phyloP scores from a whole-genome alignment of 2,329 filamentous ascomycete genomes.

The Capronia coronata region DNA sequence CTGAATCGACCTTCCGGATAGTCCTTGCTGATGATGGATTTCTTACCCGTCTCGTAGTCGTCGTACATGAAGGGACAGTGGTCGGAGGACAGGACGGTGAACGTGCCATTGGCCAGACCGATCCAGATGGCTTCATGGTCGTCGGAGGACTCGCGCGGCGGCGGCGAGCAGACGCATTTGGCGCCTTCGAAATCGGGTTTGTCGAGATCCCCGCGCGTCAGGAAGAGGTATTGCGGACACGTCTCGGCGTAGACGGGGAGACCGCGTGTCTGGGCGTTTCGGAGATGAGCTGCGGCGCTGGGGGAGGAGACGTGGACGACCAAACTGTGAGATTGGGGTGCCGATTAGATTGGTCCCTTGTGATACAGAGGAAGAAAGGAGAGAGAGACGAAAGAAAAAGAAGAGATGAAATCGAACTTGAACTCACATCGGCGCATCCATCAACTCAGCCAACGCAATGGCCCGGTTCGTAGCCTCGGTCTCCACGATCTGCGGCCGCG shows the following conservation, averaged over 20 bases:
- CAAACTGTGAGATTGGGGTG: conserved; percentile 28
- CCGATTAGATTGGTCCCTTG: too few relatives aligned
- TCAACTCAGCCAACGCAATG: conserved; percentile 47
- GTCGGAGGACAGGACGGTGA: conserved; percentile 49
- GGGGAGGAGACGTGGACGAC: conserved; percentile 49
- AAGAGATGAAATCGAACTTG: neutral
- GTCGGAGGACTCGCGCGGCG: conserved; percentile 42
- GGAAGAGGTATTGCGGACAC: conserved; percentile 53
- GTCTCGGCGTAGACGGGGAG: conserved; percentile 53
- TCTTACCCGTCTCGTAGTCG: conserved; percentile 45
- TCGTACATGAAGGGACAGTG: conserved; percentile 48
- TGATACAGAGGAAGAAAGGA: neutral
- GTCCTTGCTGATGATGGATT: conserved; percentile 42
- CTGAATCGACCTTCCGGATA: conserved; percentile 46
- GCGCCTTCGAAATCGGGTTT: conserved; percentile 41
- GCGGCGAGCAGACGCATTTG: conserved; percentile 51
- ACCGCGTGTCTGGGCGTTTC: conserved; percentile 45
- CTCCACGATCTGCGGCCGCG: conserved; percentile 44
- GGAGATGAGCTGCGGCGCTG: conserved; percentile 44
- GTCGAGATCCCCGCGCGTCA: conserved; percentile 46
- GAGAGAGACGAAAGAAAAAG: neutral
- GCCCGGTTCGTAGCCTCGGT: conserved; percentile 42
- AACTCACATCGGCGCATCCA: conserved; percentile 43
- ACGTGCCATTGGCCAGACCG: conserved; percentile 49
- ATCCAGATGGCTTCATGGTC: conserved; percentile 50